Evolutionary conservation across 805 yeast genomes (phyloP).

Genomic region (Maudiozyma barnettii): DNA sequence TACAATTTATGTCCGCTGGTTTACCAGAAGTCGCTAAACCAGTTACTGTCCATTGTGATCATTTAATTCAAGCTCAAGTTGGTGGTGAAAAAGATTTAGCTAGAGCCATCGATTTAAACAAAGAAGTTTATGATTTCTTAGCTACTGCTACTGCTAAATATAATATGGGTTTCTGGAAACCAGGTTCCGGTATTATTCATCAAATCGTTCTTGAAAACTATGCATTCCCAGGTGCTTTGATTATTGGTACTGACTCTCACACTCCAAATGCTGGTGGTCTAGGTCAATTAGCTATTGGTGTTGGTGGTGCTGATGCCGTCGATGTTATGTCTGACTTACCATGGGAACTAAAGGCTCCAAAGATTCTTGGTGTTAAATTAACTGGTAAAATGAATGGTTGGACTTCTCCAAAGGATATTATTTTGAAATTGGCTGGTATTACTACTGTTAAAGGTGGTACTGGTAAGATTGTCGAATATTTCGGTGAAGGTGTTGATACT

Average conservation of each 20-base stretch:
- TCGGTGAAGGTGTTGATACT: slow-evolving; percentile 87
- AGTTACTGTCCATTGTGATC: slow-evolving; percentile 95
- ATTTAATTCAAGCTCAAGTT: slow-evolving; percentile 88
- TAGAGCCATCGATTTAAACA: slow-evolving; percentile 79
- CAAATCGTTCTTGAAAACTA: slow-evolving; percentile 94
- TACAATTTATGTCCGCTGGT: slow-evolving; percentile 95
- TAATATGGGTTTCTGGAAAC: slow-evolving; percentile 97
- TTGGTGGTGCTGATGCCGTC: slow-evolving; percentile 99
- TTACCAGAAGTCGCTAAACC: slow-evolving; percentile 88
- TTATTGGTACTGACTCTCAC: slow-evolving; percentile 95
- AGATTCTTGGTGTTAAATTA: slow-evolving; percentile 86
- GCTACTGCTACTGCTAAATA: slow-evolving; percentile 86
- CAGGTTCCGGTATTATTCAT: slow-evolving; percentile 97
- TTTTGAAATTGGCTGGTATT: slow-evolving; percentile 85
- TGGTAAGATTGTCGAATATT: slow-evolving; percentile 92
- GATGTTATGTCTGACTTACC: slow-evolving; percentile 91
- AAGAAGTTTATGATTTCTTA: slow-evolving; percentile 90
- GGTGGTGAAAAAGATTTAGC: slow-evolving; percentile 82
- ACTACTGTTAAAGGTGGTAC: slow-evolving; percentile 98
- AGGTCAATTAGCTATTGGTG: slow-evolving; percentile 97
- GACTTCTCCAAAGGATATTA: slow-evolving; percentile 96
- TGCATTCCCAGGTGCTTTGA: slow-evolving; percentile 94
- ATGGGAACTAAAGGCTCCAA: slow-evolving; percentile 98
- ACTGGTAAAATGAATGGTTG: slow-evolving; percentile 89
- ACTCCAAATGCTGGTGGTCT: slow-evolving; percentile 98